phyloP scores from a whole-genome alignment of 768 basidiomycete species.

The Favolaschia claudopus region DNA sequence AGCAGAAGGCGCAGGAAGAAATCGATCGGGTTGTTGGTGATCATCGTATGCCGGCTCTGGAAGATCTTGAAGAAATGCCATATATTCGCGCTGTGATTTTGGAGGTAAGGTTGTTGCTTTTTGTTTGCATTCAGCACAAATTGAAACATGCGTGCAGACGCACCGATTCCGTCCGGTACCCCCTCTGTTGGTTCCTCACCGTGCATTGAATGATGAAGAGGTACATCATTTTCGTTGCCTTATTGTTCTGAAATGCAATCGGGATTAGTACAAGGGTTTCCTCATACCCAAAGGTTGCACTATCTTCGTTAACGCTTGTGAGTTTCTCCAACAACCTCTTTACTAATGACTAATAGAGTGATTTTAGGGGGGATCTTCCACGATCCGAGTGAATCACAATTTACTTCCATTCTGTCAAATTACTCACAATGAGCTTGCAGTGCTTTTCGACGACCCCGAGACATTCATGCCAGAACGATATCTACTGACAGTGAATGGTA shows the following conservation, averaged over 20 bases:
- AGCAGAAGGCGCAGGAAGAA: conserved; percentile 34
- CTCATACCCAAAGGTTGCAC: conserved; percentile 17
- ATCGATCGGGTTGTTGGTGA: conserved; percentile 36
- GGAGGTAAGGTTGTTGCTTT: conserved; percentile 20
- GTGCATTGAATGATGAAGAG: conserved; percentile 1
- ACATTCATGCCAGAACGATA: too few species aligned
- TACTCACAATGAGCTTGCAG: too few species aligned
- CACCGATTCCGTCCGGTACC: conserved; percentile 18
- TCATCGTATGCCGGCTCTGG: conserved; percentile 29
- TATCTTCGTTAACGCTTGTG: conserved; percentile 19
- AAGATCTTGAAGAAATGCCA: conserved; percentile 31
- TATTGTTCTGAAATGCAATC: not conserved
- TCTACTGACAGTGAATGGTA: too few species aligned
- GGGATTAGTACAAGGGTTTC: conserved; percentile 21
- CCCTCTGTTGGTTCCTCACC: conserved; percentile 6
- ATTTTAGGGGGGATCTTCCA: conserved; percentile 17
- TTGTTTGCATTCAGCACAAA: not conserved
- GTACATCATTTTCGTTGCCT: not conserved
- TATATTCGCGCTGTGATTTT: conserved; percentile 32
- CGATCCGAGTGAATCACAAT: too few species aligned
- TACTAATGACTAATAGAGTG: too few species aligned
- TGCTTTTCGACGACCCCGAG: too few species aligned
- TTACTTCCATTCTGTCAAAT: too few species aligned
- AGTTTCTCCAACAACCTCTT: not conserved
- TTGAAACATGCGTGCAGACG: not conserved